These are phyloP conservation scores for Laetiporus sulphureus DNA, from an alignment of 1,284 basidiomycete species.

Conservation along the genomic window DNA sequence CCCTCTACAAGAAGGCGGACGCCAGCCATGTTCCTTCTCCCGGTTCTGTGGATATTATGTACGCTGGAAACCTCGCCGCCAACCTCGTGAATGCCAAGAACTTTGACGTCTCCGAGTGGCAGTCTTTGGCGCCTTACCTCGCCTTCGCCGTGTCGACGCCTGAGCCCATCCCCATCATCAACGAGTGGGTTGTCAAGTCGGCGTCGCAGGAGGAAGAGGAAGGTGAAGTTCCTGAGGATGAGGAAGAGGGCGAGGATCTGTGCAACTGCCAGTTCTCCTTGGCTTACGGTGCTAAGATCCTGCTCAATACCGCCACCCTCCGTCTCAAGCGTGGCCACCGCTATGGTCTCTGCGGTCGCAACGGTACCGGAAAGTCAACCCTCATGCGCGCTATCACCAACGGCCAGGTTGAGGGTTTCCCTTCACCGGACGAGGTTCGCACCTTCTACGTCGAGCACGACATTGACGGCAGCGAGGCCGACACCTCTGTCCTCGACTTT, in stretches of 20 bases:
- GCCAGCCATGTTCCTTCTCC: slow-evolving; percentile 45
- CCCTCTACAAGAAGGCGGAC: slow-evolving; percentile 82
- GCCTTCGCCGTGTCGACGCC: slow-evolving; percentile 59
- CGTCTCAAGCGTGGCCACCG: slow-evolving; percentile 98
- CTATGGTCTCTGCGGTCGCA: slow-evolving; percentile 97
- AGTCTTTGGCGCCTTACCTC: slow-evolving; percentile 74
- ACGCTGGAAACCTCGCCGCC: slow-evolving; percentile 76
- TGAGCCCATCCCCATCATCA: slow-evolving; percentile 64
- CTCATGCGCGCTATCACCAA: slow-evolving; percentile 94
- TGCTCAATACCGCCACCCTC: slow-evolving; percentile 93
- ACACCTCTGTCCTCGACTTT: slow-evolving; percentile 87
- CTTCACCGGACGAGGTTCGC: slow-evolving; percentile 90
- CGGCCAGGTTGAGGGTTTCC: slow-evolving; percentile 96
- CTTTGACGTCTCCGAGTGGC: slow-evolving; percentile 89
- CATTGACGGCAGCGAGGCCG: slow-evolving; percentile 92
- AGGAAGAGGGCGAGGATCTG: slow-evolving; percentile 95
- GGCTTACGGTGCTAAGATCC: slow-evolving; percentile 97
- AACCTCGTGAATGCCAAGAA: slow-evolving; percentile 87
- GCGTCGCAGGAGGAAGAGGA: slow-evolving; percentile 76
- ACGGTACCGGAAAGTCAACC: slow-evolving; percentile 98
- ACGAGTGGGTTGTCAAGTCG: slow-evolving; percentile 86
- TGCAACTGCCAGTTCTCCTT: slow-evolving; percentile 98
- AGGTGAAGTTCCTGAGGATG: slow-evolving; percentile 71
- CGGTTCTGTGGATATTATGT: slow-evolving; percentile 58
- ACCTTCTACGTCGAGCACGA: slow-evolving; percentile 99